These are phyloP conservation scores for Tetracladium maxilliforme DNA, from an alignment of 2,329 filamentous ascomycete genomes.

Conservation along the genomic window DNA sequence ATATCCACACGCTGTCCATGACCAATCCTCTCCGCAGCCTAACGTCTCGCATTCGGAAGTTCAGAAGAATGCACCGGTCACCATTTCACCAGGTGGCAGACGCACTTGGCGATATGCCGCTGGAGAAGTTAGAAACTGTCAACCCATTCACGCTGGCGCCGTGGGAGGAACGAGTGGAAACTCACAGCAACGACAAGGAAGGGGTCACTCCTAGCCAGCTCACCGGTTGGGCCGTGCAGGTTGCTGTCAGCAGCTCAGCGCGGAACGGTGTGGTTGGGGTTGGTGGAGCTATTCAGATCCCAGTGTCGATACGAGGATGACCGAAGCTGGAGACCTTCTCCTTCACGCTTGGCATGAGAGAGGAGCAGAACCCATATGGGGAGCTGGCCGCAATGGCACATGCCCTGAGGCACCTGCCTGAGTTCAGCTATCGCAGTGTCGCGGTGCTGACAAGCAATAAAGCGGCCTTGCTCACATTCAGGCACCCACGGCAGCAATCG, in stretches of 20 bases:
- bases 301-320: too few species aligned
- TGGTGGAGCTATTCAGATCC: too few species aligned
- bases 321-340: too few species aligned
- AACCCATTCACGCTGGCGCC: constrained; percentile 1
- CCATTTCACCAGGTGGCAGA: constrained; percentile 3
- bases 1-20: constrained; percentile 7
- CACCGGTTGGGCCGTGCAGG: too few species aligned
- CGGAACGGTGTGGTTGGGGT: too few species aligned
- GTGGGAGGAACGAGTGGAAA: constrained; percentile 1
- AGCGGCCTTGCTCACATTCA: constrained; percentile 9
- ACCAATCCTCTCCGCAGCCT: constrained; percentile 7
- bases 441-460: constrained; percentile 10
- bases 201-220: too few species aligned
- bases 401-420: constrained; percentile 6
- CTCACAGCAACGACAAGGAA: too few species aligned
- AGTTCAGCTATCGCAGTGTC: constrained; percentile 8
- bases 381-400: constrained; percentile 11
- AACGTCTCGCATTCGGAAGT: constrained; percentile 5
- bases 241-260: too few species aligned
- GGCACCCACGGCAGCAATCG: constrained; percentile 9
- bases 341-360: too few species aligned
- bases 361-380: too few species aligned
- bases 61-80: constrained; percentile 3
- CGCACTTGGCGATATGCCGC: constrained; percentile 1
- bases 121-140: constrained; percentile 3